phyloP scores from a whole-genome alignment of 345 rosid genomes.

The Eucalyptus leucophloia region DNA sequence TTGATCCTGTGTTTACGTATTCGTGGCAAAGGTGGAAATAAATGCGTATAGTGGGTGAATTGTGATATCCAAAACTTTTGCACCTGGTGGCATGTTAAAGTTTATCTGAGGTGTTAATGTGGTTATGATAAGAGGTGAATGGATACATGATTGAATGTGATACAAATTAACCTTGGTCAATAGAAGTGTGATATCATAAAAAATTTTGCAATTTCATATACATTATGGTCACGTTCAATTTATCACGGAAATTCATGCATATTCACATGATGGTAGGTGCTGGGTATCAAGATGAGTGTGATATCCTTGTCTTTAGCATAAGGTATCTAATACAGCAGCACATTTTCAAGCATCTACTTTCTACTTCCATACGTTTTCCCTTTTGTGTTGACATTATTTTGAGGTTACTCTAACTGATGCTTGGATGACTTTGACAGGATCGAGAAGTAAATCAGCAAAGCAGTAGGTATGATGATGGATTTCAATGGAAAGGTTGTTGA shows the following conservation, averaged over 20 bases:
- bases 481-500: background rate
- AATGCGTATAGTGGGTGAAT: background rate
- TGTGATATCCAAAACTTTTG: background rate
- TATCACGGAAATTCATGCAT: background rate
- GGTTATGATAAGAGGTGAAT: background rate
- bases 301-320: background rate
- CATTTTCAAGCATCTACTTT: background rate
- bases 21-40: background rate
- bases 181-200: background rate
- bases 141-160: background rate
- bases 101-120: background rate
- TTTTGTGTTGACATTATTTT: background rate
- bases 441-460: constrained; percentile 41
- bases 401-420: background rate
- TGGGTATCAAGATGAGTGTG: background rate
- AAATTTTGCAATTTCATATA: background rate
- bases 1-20: background rate
- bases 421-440: constrained; percentile 39
- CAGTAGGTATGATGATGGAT: constrained; percentile 47
- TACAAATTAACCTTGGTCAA: background rate
- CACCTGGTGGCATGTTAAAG: background rate
- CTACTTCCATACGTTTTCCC: background rate
- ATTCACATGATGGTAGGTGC: background rate
- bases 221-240: background rate
- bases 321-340: background rate